phyloP scores from a whole-genome alignment of 345 rosid genomes.

The Populus pruinosa region DNA sequence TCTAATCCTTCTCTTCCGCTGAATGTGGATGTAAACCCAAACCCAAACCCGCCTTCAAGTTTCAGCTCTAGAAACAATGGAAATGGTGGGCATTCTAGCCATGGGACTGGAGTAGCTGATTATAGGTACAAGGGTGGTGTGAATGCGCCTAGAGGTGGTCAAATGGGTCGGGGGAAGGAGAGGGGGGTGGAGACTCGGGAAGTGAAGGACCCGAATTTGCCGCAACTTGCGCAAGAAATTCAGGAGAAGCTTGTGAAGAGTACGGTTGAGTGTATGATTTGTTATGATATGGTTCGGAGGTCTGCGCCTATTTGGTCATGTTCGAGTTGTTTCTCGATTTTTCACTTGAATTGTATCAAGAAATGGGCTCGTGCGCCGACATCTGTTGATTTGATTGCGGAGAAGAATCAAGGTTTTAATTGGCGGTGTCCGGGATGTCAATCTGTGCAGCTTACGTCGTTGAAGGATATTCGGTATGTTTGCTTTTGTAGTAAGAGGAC shows the following conservation, averaged over 20 bases:
- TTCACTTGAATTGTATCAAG: constrained; percentile 89
- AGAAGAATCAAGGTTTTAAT: constrained; percentile 79
- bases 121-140: constrained; percentile 31
- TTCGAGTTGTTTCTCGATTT: constrained; percentile 88
- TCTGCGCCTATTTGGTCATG: constrained; percentile 87
- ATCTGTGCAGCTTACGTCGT: constrained; percentile 67
- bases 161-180: constrained; percentile 39
- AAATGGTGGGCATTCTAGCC: constrained; percentile 9
- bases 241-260: constrained; percentile 79
- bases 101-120: constrained; percentile 21
- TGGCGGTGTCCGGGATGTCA: constrained; percentile 99
- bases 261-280: constrained; percentile 88
- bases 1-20: constrained; percentile 23
- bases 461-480: constrained; percentile 67
- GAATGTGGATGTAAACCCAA: constrained; percentile 14
- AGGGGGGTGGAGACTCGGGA: constrained; percentile 29
- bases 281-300: constrained; percentile 84
- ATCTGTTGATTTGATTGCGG: constrained; percentile 68
- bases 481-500: constrained; percentile 85
- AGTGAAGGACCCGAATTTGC: constrained; percentile 56
- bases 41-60: constrained; percentile 16
- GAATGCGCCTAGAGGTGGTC: constrained; percentile 26
- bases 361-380: constrained; percentile 96
- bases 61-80: constrained; percentile 18
- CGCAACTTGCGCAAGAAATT: constrained; percentile 87